A percentile compares a stretch with the other conserved stretches of the same genome.
Evolutionary conservation across 257 asterid genomes (phyloP).

Genomic region (Perilla frutescens): DNA sequence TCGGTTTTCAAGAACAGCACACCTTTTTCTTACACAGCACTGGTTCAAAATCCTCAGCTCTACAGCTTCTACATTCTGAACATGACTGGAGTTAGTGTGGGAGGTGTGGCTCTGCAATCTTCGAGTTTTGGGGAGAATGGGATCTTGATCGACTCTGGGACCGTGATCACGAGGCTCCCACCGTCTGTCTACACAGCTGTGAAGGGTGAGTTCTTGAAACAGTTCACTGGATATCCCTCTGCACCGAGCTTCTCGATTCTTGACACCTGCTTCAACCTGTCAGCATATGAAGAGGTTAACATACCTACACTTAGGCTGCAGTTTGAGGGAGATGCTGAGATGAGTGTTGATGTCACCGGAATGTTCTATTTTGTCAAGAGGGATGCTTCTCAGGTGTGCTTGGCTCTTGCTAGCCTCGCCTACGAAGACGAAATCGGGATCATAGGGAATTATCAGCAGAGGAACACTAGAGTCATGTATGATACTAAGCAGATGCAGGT

Average conservation of each 20-base stretch:
- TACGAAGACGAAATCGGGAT: constrained; percentile 78
- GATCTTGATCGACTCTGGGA: constrained; percentile 79
- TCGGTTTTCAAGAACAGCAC: constrained; percentile 60
- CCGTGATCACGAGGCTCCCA: constrained; percentile 79
- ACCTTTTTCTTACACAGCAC: constrained; percentile 65
- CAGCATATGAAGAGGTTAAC: constrained; percentile 67
- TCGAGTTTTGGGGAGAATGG: constrained; percentile 53
- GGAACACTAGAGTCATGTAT: constrained; percentile 75
- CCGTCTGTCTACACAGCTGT: constrained; percentile 69
- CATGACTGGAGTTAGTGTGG: constrained; percentile 67
- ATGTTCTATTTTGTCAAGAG: constrained; percentile 66
- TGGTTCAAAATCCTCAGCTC: constrained; percentile 61
- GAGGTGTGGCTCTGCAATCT: constrained; percentile 54
- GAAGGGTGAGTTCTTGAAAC: constrained; percentile 77
- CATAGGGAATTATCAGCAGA: constrained; percentile 91
- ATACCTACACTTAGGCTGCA: constrained; percentile 65
- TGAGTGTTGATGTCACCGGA: constrained; percentile 72
- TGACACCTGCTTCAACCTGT: constrained; percentile 81
- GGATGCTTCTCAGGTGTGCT: constrained; percentile 88
- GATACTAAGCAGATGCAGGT: constrained; percentile 64
- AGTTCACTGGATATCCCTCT: constrained; percentile 70
- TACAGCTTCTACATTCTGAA: constrained; percentile 68
- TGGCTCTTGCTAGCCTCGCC: constrained; percentile 83
- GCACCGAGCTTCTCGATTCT: constrained; percentile 76
- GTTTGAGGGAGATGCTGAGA: constrained; percentile 73